Base-by-base conservation (phyloP, 768 basidiomycete genomes). In the Boletus patriciae region DNA sequence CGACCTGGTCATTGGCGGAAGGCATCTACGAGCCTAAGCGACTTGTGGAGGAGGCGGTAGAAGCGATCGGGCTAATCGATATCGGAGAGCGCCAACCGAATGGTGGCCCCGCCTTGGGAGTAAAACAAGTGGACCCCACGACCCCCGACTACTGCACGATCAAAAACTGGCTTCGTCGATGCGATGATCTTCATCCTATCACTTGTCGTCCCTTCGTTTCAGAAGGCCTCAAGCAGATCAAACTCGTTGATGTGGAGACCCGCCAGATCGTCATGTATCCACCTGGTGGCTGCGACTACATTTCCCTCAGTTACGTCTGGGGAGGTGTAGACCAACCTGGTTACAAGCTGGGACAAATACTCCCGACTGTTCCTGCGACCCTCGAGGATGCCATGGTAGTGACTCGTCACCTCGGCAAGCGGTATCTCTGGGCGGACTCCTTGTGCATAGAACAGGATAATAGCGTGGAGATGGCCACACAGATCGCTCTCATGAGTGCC, bases 271-370 rank as follows among this genome's bases (percentile, higher is more conserved):
- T 59, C 42, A 10, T 7, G 21, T 57, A 61, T 52, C 62, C 50
- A 2, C 15, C 21, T 1, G 33, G 34, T 4, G 34, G 52, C 21
- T 55, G 62, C 41, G 53, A 57, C 6, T 67, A 52, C 19, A 15
- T 60, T 29, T 47, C 66, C 1, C 54, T 55, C 29, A 67, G 62
- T 15, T 63, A 66, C 13, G 59, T 66, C 10, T 64, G 59, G 65
- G 60, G 66, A 19, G 46, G 43, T 7, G 54, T 52, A 3, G 29
- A 40, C 2, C 58, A 65, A 23, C 47, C 38, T 2, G 48, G 46
- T 29, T 58, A 37, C 52, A 56, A 51, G 25, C 55, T 58, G 6
- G 53, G 65, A 21, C 55, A 57, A 12, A 8, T 53, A 15, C 36
- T 64, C 2, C 56, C 62, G 0, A 40, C 36, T 11, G 45, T 64